Percentiles rank a stretch among this genome's conserved stretches.
These are phyloP conservation scores for Vitis rotundifolia DNA, from an alignment of 164 flowering plant species.

Conservation along the genomic window DNA sequence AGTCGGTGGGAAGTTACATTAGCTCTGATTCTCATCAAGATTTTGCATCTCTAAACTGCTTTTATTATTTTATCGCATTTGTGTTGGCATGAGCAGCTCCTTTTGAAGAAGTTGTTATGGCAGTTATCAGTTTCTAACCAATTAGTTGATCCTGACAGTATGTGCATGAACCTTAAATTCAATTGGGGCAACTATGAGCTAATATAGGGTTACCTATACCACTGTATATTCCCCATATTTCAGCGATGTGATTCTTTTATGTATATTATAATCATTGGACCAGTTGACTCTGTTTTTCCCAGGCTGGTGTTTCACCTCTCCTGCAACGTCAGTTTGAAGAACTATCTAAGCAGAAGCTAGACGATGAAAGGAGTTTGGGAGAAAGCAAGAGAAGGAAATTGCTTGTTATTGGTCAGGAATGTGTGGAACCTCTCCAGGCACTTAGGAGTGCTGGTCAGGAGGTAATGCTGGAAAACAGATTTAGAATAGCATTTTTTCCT, in stretches of 20 bases:
- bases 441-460: conserved; percentile 67
- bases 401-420: conserved; percentile 84
- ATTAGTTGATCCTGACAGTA: not conserved
- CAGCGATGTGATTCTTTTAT: too few relatives aligned
- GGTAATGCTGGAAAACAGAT: conserved; percentile 41
- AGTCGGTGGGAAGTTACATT: not conserved
- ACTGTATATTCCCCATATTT: not conserved
- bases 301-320: conserved; percentile 88
- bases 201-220: not conserved
- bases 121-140: not conserved
- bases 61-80: not conserved
- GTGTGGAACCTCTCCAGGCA: conserved; percentile 88
- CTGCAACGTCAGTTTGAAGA: conserved; percentile 82
- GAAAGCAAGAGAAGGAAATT: conserved; percentile 48
- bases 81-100: not conserved
- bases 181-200: not conserved
- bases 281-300: conserved; percentile 4
- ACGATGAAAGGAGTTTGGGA: conserved; percentile 11
- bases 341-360: conserved; percentile 49
- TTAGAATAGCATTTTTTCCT: too few relatives aligned
- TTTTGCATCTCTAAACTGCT: not conserved
- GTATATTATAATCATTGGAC: too few relatives aligned
- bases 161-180: not conserved
- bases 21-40: too few relatives aligned
- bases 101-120: not conserved